Evolutionary conservation across 2,329 filamentous ascomycete genomes (phyloP).

Genomic region (Paecilomyces dactylethromorphus): DNA sequence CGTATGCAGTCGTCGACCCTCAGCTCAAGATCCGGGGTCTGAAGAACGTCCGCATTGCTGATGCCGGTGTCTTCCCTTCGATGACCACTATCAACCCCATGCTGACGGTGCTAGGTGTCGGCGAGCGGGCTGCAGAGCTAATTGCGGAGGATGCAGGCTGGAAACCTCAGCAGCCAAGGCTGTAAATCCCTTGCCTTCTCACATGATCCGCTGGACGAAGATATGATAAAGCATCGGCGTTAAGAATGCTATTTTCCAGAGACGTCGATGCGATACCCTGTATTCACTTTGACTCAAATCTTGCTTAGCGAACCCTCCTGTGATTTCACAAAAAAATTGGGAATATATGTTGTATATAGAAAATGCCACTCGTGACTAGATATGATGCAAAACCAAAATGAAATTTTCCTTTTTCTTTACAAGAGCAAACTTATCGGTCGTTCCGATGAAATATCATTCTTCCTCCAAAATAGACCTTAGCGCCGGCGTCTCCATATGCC

Average conservation of each 20-base stretch:
- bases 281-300: background rate
- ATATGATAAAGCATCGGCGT: background rate
- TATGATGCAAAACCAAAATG: background rate
- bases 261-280: background rate
- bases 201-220: background rate
- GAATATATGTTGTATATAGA: background rate
- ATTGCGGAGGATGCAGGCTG: slow-evolving; percentile 68
- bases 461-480: background rate
- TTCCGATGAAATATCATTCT: background rate
- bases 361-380: background rate
- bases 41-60: slow-evolving; percentile 69
- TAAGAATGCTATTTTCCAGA: background rate
- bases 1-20: slow-evolving; percentile 72
- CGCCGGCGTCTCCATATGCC: background rate
- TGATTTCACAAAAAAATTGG: background rate
- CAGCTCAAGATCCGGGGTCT: slow-evolving; percentile 66
- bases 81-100: slow-evolving; percentile 86
- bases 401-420: background rate
- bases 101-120: slow-evolving; percentile 78
- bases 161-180: slow-evolving; percentile 50
- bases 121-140: slow-evolving; percentile 77
- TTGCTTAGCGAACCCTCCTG: background rate
- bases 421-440: background rate
- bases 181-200: slow-evolving; percentile 31
- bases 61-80: slow-evolving; percentile 81